Evolutionary conservation across 352 stramenopile species (phyloP), one percentile per base, ranked within the genome.

Genomic region (Pythium insidiosum): DNA sequence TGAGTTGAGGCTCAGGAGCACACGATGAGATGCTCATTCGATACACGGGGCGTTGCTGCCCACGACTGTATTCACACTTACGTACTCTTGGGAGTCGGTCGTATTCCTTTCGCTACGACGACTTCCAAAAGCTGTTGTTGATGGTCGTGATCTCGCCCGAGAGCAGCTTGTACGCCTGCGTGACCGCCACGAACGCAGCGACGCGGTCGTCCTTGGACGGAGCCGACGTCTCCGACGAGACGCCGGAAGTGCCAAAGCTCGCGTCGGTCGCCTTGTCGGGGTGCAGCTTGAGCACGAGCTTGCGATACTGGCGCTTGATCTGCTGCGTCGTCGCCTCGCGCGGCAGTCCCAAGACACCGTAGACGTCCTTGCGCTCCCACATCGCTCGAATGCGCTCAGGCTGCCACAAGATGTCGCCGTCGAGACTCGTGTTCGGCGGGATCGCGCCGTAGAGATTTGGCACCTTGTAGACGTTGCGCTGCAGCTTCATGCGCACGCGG

Each of bases 241-340:
- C n/a, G n/a, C n/a, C n/a, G n/a, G n/a, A n/a, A n/a, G n/a, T n/a
- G 18, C 34, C 24, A 24, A 61, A 44, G 31, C 41, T 38, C 19
- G 28, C 34, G 39, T 74, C 60, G 5, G 54, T 56, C 4, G 55
- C 62, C 55, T 92, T 92, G 61, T 92, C 80, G 1, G 80, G 80
- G 36, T 92, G 80, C 41, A 92, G 53, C 50, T 89, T 89, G 26
- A 92, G 58, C 43, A 79, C 80, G n/a, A 92, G 63, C 46, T 87
- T 88, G 16, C 80, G 76, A 40, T 89, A 92, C 38, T 92, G 80
- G 2, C 67, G 67, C 61, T 92, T 92, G 48, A 92, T 83, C 50
- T 82, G 63, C 46, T 86, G 68, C 11, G 53, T 55, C 0, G 73
- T 71, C 10, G 76, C 76, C 19, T 86, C 71, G 12, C 72, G 69